Base-by-base conservation (phyloP, 2,329 filamentous ascomycete genomes). In the Sclerotinia subarctica region DNA sequence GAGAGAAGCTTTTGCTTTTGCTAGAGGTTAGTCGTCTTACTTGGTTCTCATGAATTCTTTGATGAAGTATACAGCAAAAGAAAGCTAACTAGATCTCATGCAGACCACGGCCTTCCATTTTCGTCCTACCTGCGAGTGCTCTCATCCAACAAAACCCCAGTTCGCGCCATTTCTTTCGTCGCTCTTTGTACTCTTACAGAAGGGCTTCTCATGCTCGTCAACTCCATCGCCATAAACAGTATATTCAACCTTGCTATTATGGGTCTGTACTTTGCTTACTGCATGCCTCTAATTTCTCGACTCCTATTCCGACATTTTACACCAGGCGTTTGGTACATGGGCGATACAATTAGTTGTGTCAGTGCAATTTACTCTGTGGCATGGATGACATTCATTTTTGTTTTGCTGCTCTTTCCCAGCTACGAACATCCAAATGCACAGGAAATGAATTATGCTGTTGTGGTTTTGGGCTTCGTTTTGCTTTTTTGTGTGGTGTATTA, bases 201-300 rank as follows among this genome's bases (percentile, higher is more conserved):
- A 72, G 76, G 76, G 5, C 74, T 77, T 35, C 74, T 77, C 35
- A 77, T 77, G 74, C 72, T 77, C 66, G 72, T 77, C 52, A 77
- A 77, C 62, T 74, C 75, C 32, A 76, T 77, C 64, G 70, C 76
- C 66, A 75, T 78, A 58, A 72, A 79, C 72, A 75, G 75, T 24
- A 73, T 76, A 63, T 77, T 78, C 72, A 75, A 78, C 70, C 68
- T 77, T 24, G 75, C 75, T 4, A 77, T 77, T 53, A 77, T 76
- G 74, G 76, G 76, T 21, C 73, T 77, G 38, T 77, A 77, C 68
- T 77, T 77, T 56, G 75, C 76, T 10, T 77, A 77, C 68, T 77
- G 74, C 58, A 77, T 77, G 76, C 76, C 76, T 3, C 71, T 77
- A 5, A 66, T 77, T 21, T 70, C 75, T 1, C 73, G 76, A 24